Evolutionary conservation across 2,329 filamentous ascomycete genomes (phyloP), one percentile per base, ranked within the genome.

Genomic region (Hypoxylon sp.): DNA sequence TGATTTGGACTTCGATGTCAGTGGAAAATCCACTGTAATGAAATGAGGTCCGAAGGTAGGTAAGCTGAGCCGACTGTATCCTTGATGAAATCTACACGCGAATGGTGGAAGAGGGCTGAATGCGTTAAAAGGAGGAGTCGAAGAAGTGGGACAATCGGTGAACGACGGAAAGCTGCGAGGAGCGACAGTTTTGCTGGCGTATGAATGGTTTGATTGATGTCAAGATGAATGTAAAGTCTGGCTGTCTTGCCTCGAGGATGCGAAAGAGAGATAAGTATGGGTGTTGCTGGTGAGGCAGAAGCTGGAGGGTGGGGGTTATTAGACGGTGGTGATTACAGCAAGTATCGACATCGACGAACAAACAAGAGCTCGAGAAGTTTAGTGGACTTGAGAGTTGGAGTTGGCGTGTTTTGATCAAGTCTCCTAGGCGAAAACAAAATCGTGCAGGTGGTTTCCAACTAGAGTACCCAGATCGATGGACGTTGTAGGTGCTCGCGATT

Each of bases 161-260:
- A 33, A 56, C 20, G 7, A 24, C 33, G 51, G 59, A 16, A 18
- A 18, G 46, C 46, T 45, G 45, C 46, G 45, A n/a, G n/a, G n/a
- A n/a, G n/a, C n/a, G n/a, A n/a, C n/a, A n/a, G n/a, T n/a, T n/a
- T n/a, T n/a, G n/a, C n/a, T n/a, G n/a, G n/a, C n/a, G n/a, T n/a
- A n/a, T n/a, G n/a, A n/a, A n/a, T n/a, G n/a, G n/a, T n/a, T n/a
- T 49, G 20, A 40, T 49, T 49, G 44, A 22, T 40, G n/a, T n/a
- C n/a, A n/a, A n/a, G n/a, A n/a, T n/a, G n/a, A n/a, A n/a, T n/a
- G n/a, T n/a, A n/a, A n/a, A n/a, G n/a, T n/a, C 8, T 45, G 9
- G 22, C n/a, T 12, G 44, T 18, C 20, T 38, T 14, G 14, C n/a
- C 32, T 20, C n/a, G 20, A 40, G 33, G 30, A 50, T 22, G 28